Conservation (phyloP, 1,284 basidiomycete genomes). For the Bjerkandera adusta region DNA sequence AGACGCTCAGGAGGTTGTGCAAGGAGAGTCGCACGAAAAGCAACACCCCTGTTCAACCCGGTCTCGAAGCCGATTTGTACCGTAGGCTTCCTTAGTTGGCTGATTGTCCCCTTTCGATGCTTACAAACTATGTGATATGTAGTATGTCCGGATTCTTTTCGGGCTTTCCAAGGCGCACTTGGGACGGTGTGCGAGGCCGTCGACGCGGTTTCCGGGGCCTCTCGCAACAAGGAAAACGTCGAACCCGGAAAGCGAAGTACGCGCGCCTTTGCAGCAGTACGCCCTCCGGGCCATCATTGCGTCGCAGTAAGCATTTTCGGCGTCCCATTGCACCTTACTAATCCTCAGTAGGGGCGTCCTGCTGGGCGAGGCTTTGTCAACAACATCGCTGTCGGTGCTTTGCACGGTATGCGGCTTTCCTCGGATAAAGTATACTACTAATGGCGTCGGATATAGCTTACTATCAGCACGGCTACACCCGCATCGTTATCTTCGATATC, state of each 20-base stretch:
- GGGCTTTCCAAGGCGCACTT: slow-evolving; percentile 74
- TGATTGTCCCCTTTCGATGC: no score
- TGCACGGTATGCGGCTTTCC: slow-evolving; percentile 63
- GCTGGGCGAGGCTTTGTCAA: slow-evolving; percentile 95
- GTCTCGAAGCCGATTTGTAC: slow-evolving; percentile 78
- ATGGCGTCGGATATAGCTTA: slow-evolving; percentile 53
- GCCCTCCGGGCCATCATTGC: slow-evolving; percentile 92
- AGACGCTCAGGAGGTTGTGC: slow-evolving; percentile 46
- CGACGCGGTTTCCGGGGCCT: slow-evolving; percentile 57
- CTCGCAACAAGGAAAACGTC: no score
- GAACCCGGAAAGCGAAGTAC: slow-evolving; percentile 6
- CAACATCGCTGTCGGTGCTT: slow-evolving; percentile 87
- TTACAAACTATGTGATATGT: no score
- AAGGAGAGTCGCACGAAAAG: slow-evolving; percentile 61
- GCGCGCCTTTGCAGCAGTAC: slow-evolving; percentile 79
- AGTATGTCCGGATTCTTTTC: slow-evolving; percentile 71
- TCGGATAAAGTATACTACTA: slow-evolving; percentile 1
- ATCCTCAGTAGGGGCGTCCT: slow-evolving; percentile 53
- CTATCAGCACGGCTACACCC: slow-evolving; percentile 73
- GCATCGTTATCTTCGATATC: slow-evolving; percentile 88
- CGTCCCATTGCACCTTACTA: background rate
- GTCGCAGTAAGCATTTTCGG: slow-evolving; percentile 50
- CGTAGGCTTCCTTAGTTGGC: slow-evolving; percentile 51
- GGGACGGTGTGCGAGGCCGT: slow-evolving; percentile 86
- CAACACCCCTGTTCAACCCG: slow-evolving; percentile 49